phyloP scores from a whole-genome alignment of 2,329 filamentous ascomycete genomes.

The Plenodomus tracheiphilus region DNA sequence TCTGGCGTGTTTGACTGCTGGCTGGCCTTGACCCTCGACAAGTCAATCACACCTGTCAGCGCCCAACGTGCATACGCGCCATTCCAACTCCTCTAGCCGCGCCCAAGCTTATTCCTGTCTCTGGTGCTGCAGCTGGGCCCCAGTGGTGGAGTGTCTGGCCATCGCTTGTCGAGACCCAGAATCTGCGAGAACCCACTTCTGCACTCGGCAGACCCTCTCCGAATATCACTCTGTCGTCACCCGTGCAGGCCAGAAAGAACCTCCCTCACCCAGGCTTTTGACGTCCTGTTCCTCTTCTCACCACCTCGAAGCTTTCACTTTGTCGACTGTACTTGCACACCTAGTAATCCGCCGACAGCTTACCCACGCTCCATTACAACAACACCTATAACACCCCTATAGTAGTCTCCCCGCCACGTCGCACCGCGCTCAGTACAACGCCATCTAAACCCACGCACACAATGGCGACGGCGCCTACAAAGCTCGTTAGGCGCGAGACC shows the following conservation, averaged over 20 bases:
- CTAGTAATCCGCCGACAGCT: not conserved
- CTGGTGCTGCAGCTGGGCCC: conserved; percentile 13
- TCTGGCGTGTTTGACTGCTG: conserved; percentile 12
- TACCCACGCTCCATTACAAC: no score
- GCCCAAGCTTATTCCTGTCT: conserved; percentile 11
- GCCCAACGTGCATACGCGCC: conserved; percentile 18
- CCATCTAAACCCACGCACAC: not conserved
- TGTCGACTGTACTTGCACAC: no score
- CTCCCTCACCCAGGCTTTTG: conserved; percentile 1
- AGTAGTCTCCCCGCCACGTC: not conserved
- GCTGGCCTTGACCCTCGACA: conserved; percentile 5
- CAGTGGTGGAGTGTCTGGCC: conserved; percentile 11
- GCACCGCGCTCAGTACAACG: not conserved
- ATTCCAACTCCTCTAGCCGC: conserved; percentile 8
- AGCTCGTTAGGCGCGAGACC: conserved; percentile 25
- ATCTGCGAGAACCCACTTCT: conserved; percentile 34
- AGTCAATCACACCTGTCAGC: conserved; percentile 1
- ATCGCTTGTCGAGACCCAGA: conserved; percentile 23
- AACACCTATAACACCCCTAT: not conserved
- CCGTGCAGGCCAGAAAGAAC: conserved; percentile 10
- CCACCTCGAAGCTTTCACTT: no score
- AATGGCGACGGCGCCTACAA: conserved; percentile 39
- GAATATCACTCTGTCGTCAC: conserved; percentile 42
- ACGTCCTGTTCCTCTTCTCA: not conserved
- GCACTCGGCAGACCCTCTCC: conserved; percentile 22